phyloP scores from a whole-genome alignment of 2,329 filamentous ascomycete species.

The Fusarium neocosmosporiellum region DNA sequence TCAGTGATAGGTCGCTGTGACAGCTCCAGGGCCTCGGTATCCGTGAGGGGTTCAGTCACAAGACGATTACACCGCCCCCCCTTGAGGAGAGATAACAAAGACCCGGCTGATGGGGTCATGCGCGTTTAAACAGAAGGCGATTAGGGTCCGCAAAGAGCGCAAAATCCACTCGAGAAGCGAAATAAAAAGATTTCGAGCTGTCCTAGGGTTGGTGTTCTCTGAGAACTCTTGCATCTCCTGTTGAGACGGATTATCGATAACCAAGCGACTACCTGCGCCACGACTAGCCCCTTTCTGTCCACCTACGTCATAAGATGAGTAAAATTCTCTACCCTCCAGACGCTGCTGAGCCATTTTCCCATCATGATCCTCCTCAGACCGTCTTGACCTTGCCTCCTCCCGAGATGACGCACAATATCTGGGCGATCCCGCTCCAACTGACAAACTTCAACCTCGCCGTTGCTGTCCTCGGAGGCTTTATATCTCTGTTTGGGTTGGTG shows the following conservation, averaged over 20 bases:
- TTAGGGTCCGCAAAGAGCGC: neutral
- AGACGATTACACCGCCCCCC: neutral
- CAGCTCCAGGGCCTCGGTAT: neutral
- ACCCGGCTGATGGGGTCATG: neutral
- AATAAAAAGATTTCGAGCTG: neutral
- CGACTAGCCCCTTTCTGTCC: neutral
- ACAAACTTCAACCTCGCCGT: conserved; percentile 88
- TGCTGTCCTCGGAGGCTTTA: conserved; percentile 84
- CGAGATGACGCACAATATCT: conserved; percentile 39
- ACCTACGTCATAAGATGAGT: neutral
- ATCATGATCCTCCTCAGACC: neutral
- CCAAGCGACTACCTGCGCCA: neutral
- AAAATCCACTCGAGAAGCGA: neutral
- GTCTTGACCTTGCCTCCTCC: neutral
- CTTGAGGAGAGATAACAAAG: neutral
- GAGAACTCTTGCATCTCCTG: neutral
- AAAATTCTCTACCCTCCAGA: neutral
- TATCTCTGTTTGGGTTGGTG: conserved; percentile 89
- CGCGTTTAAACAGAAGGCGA: neutral
- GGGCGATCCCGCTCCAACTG: conserved; percentile 61
- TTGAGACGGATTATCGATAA: neutral
- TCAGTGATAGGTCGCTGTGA: neutral
- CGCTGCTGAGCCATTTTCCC: neutral
- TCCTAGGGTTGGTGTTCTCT: neutral
- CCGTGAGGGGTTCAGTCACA: neutral